phyloP scores from a whole-genome alignment of 805 yeast genomes.

The Pichia membranifaciens region DNA sequence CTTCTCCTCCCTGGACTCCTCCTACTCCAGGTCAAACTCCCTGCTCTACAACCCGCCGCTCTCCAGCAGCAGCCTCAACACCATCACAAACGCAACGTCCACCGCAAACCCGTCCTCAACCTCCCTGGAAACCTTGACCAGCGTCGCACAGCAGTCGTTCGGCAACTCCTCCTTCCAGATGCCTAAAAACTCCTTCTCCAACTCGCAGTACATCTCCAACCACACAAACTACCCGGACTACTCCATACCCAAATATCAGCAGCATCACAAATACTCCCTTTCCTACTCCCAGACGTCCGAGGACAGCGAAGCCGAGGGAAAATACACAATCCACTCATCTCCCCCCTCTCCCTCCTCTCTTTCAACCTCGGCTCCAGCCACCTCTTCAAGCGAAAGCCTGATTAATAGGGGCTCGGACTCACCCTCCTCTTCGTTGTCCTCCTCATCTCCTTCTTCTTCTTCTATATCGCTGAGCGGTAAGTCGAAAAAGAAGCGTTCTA shows the following conservation, averaged over 20 bases:
- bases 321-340: neutral
- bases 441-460: neutral
- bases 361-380: neutral
- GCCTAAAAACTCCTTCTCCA: constrained; percentile 3
- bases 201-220: constrained; percentile 4
- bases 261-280: neutral
- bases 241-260: constrained; percentile 5
- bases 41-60: neutral
- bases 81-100: too few species aligned
- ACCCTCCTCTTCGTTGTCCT: neutral
- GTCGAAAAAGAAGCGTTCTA: constrained; percentile 37
- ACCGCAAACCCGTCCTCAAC: neutral
- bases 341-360: neutral
- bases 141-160: constrained; percentile 15
- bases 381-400: neutral
- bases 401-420: neutral
- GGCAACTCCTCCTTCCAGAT: constrained; percentile 4
- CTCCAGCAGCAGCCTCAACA: neutral
- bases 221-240: neutral
- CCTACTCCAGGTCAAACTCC: constrained; percentile 4
- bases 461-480: neutral
- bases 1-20: constrained; percentile 13
- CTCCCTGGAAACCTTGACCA: constrained; percentile 10
- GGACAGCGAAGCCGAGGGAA: neutral
- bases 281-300: constrained; percentile 1